phyloP scores from a whole-genome alignment of 768 basidiomycete species.

The Leccinum broughii region DNA sequence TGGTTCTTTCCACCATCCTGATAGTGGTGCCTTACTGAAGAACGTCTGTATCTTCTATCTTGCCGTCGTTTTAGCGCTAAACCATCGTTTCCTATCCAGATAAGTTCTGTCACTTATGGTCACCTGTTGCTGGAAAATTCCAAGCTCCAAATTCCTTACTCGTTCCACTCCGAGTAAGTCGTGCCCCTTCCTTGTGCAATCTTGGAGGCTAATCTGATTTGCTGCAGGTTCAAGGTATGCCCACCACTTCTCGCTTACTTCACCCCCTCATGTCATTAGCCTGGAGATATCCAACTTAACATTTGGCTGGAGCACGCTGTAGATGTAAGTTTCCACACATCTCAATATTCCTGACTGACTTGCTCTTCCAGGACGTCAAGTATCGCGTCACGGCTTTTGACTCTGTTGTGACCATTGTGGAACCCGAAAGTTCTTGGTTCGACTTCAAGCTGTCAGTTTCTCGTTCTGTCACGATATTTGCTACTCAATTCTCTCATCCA shows the following conservation, averaged over 20 bases:
- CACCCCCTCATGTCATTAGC: constrained; percentile 40
- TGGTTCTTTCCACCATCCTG: constrained; percentile 68
- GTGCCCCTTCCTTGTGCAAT: not conserved
- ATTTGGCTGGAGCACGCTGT: constrained; percentile 73
- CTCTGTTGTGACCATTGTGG: constrained; percentile 74
- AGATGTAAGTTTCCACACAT: constrained; percentile 46
- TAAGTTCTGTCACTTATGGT: constrained; percentile 54
- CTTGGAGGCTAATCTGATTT: constrained; percentile 6
- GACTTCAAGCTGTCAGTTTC: constrained; percentile 77
- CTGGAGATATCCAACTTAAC: constrained; percentile 71
- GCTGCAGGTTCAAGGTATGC: constrained; percentile 59
- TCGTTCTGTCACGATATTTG: not conserved
- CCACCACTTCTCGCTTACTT: not conserved
- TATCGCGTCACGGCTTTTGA: constrained; percentile 73
- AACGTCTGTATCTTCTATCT: constrained; percentile 50
- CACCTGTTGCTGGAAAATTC: constrained; percentile 53
- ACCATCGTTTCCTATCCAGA: constrained; percentile 40
- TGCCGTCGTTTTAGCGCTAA: not conserved
- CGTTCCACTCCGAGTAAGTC: constrained; percentile 81
- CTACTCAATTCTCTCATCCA: constrained; percentile 19
- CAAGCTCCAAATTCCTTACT: constrained; percentile 66
- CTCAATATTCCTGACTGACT: not conserved
- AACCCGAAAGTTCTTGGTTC: constrained; percentile 74
- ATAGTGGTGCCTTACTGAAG: constrained; percentile 63
- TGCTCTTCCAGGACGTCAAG: constrained; percentile 45